Base-by-base conservation (phyloP, 208 protist species). In the Leishmania lainsoni region DNA sequence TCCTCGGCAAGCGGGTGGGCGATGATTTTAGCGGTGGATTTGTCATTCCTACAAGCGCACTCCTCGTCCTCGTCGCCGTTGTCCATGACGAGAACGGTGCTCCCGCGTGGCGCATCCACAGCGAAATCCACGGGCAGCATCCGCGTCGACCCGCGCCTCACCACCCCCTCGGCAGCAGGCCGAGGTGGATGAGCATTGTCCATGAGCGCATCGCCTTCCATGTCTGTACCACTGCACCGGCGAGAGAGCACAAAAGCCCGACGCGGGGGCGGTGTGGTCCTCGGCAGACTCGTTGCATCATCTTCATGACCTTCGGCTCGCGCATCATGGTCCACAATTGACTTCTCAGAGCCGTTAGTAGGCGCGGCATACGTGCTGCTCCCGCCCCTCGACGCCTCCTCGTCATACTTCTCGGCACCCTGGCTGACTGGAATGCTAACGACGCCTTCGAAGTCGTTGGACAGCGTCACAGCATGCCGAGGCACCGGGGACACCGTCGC, bases 181-280 rank as follows among this genome's bases (percentile, higher is more conserved):
- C 54, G 51, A 29, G 79, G 79, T n/a, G 35, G 51, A 20, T 12
- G 45, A 22, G 39, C 42, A 9, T 52, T 45, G 26, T 29, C 68
- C 32, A n/a, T 45, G 42, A 39, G 10, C 68, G 26, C 75, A 35
- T 68, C 73, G 56, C 26, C 54, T 35, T 26, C 49, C 51, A 32
- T 42, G 68, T 68, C 70, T 2, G 71, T 54, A 45, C 52, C 61
- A 32, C 83, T 82, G 86, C 56, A 83, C 6, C 77, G 77, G 9
- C 81, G 82, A 16, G 90, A 85, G 45, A 93, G 83, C 73, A 93
- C 86, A 73, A 93, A 90, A 51, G 90, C 87, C 3, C 81, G 85
- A 10, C 90, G 90, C 17, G 87, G 90, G 22, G 87, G 90, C 29
- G 90, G 90, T 12, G 87, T 93, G 42, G 45, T 49, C 39, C 78